phyloP scores from a whole-genome alignment of 495 filamentous ascomycete species.

The Hypoxylon trugodes region DNA sequence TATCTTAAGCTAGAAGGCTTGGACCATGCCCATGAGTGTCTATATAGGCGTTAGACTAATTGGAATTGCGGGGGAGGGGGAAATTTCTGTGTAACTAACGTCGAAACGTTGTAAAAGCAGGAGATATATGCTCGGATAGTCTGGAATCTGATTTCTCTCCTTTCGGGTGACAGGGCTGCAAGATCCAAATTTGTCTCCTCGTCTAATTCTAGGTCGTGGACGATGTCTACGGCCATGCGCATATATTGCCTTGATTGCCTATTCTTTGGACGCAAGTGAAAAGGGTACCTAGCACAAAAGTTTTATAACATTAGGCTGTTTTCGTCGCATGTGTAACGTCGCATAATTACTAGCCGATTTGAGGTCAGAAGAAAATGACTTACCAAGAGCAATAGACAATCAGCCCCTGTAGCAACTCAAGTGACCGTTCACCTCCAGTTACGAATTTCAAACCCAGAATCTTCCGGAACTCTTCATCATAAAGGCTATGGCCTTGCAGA shows the following conservation, averaged over 20 bases:
- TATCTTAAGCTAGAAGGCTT: conserved; percentile 41
- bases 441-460: conserved; percentile 59
- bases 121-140: conserved; percentile 51
- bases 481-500: conserved; percentile 56
- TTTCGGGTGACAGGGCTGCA: conserved; percentile 5
- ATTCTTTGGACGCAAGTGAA: conserved; percentile 57
- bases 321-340: background rate
- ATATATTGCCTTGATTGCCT: conserved; percentile 54
- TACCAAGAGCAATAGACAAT: conserved; percentile 57
- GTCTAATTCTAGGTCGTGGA: conserved; percentile 53
- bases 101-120: conserved; percentile 48
- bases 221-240: conserved; percentile 58
- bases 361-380: conserved; percentile 28
- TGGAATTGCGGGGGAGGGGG: background rate
- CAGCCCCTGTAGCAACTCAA: conserved; percentile 56
- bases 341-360: too few species aligned
- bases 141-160: conserved; percentile 39
- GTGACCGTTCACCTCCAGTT: conserved; percentile 54
- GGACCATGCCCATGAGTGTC: conserved; percentile 47
- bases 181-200: conserved; percentile 42
- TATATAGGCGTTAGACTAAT: conserved; percentile 24
- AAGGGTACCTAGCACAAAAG: conserved; percentile 52
- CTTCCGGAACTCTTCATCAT: conserved; percentile 61
- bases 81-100: conserved; percentile 35
- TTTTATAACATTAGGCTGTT: background rate